Conservation (phyloP, 2,329 filamentous ascomycete genomes). For the Huntiella savannae region DNA sequence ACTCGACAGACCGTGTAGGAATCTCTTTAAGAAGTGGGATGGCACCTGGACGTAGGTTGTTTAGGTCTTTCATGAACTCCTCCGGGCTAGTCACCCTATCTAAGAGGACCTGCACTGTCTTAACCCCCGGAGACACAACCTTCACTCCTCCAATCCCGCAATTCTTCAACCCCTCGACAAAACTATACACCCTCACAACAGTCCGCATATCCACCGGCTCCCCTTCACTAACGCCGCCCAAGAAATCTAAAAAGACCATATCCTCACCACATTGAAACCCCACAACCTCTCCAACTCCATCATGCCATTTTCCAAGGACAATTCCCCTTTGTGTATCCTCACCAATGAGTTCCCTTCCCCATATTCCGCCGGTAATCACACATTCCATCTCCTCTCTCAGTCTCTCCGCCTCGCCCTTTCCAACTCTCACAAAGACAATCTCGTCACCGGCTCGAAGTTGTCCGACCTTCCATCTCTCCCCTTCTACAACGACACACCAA, state of each 20-base stretch:
- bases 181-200: conserved; percentile 19
- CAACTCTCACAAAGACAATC: conserved; percentile 18
- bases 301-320: not conserved
- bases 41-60: not conserved
- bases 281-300: conserved; percentile 5
- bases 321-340: not conserved
- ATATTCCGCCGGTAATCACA: not conserved
- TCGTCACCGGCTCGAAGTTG: conserved; percentile 22
- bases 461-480: conserved; percentile 25
- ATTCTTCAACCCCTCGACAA: conserved; percentile 17
- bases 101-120: conserved; percentile 19
- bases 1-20: conserved; percentile 17
- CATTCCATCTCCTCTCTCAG: not conserved
- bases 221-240: conserved; percentile 12
- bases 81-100: conserved; percentile 12
- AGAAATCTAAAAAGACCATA: conserved; percentile 20
- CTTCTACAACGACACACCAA: conserved; percentile 20
- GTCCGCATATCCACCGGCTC: conserved; percentile 18
- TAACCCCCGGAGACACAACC: conserved; percentile 19
- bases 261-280: conserved; percentile 19
- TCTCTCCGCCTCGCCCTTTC: conserved; percentile 13
- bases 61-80: conserved; percentile 13
- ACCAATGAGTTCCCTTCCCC: not conserved
- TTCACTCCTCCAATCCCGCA: conserved; percentile 16
- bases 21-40: conserved; percentile 13